These are phyloP conservation scores for Lycium ferocissimum DNA, from an alignment of 257 asterid species.

Conservation along the genomic window DNA sequence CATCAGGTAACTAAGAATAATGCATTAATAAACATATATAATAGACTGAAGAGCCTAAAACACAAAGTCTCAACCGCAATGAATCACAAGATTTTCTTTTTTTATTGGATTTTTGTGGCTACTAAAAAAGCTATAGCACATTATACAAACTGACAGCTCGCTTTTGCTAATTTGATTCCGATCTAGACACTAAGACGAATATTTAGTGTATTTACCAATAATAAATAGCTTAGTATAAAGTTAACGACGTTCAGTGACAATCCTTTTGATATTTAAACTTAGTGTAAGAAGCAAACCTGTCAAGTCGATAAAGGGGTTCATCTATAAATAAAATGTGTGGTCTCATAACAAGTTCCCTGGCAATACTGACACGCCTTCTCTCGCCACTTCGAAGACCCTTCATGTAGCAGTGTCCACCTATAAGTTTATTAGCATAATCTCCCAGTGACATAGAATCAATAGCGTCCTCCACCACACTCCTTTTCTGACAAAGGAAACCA, in stretches of 20 bases:
- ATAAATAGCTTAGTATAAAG: constrained; percentile 13
- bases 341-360: constrained; percentile 97
- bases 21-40: constrained; percentile 16
- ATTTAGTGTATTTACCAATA: background rate
- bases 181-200: background rate
- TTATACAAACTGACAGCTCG: background rate
- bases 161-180: background rate
- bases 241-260: background rate
- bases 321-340: constrained; percentile 90
- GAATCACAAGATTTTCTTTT: constrained; percentile 14
- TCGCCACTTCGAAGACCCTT: constrained; percentile 95
- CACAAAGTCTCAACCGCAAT: background rate
- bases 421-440: constrained; percentile 89
- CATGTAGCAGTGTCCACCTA: constrained; percentile 93
- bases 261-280: constrained; percentile 24
- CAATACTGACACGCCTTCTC: constrained; percentile 92
- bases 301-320: constrained; percentile 98
- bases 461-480: constrained; percentile 89
- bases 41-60: background rate
- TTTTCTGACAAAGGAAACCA: constrained; percentile 75
- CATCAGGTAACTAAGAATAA: constrained; percentile 31
- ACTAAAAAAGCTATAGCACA: background rate
- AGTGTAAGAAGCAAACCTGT: constrained; percentile 63
- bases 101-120: background rate
- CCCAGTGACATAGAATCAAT: constrained; percentile 92